Base-by-base conservation (phyloP, 305 asterid genomes). In the Plantago lanceolata region DNA sequence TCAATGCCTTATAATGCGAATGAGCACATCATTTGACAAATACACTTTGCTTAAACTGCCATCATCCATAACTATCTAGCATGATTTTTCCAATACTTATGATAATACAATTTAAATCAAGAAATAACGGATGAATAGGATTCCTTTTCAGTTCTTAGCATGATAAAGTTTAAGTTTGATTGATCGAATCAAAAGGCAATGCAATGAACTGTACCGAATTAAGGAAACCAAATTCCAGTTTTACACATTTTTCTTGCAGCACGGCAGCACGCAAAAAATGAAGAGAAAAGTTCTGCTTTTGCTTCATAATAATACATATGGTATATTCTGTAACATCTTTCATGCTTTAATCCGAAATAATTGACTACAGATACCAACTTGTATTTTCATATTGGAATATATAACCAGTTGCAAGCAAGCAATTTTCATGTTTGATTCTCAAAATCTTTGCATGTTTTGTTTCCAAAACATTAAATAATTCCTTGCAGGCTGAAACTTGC, bases 1-100 rank as follows among this genome's bases (percentile, higher is more conserved):
- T 56, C 44, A 56, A 56, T 28, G n/a, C 95, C 71, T 72, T 47
- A 56, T 74, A 71, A 70, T 71, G 12, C 21, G 26, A 29, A 26
- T 16, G 18, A 26, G 84, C 81, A 77, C 77, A 73, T 71, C 64
- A 72, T 66, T 63, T 69, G 64, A 50, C 63, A 73, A 77, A 79
- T 78, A 49, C 59, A 58, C 72, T 8, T 81, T 73, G 66, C 66
- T 59, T 73, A 53, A 44, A 69, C 67, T 15, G 47, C 64, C 70
- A 67, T 70, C 19, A 66, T 56, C 45, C 80, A 78, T 73, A 12
- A 8, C 0, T 71, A 71, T 57, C 67, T 73, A 68, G 26, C 6
- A 9, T 53, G 59, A n/a, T 54, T 54, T n/a, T 9, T 40, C 40
- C 45, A 40, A 12, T 11, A 40, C 13, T 9, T 40, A 9, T 40